phyloP scores from a whole-genome alignment of 139 green algal species.

The Chlamydomonas sp. region DNA sequence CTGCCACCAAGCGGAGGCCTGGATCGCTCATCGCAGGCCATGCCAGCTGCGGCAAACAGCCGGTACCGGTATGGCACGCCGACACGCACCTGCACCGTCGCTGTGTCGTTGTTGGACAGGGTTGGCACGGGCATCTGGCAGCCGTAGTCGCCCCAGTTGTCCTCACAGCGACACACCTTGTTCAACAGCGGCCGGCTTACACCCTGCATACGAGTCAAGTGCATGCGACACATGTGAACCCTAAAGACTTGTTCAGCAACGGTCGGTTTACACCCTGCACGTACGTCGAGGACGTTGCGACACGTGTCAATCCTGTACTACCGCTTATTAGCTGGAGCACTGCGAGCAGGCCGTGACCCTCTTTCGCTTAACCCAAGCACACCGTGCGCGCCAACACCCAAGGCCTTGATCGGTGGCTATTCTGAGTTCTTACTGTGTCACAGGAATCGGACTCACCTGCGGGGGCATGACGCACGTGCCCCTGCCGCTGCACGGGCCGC shows the following conservation, averaged over 20 bases:
- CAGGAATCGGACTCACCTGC: background rate
- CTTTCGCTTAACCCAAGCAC: background rate
- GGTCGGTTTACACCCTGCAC: too few relatives aligned
- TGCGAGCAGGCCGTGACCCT: background rate
- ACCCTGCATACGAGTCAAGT: background rate
- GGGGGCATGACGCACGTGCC: background rate
- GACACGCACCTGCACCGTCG: background rate
- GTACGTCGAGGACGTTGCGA: too few relatives aligned
- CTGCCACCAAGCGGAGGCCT: too few relatives aligned
- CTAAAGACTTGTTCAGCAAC: too few relatives aligned
- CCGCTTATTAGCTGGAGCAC: background rate
- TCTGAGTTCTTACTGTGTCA: background rate
- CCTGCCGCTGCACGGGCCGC: background rate
- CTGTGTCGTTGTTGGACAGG: background rate
- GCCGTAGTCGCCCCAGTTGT: constrained; percentile 6
- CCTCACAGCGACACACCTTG: constrained; percentile 1
- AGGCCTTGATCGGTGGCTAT: background rate
- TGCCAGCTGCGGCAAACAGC: too few relatives aligned
- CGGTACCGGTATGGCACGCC: too few relatives aligned
- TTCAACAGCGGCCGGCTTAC: background rate
- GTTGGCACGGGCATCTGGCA: background rate
- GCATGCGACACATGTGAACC: background rate
- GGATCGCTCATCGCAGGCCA: too few relatives aligned
- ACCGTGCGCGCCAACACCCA: background rate
- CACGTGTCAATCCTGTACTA: background rate